Conservation (phyloP, 2,329 filamentous ascomycete species). For the Microsporum ferrugineum region DNA sequence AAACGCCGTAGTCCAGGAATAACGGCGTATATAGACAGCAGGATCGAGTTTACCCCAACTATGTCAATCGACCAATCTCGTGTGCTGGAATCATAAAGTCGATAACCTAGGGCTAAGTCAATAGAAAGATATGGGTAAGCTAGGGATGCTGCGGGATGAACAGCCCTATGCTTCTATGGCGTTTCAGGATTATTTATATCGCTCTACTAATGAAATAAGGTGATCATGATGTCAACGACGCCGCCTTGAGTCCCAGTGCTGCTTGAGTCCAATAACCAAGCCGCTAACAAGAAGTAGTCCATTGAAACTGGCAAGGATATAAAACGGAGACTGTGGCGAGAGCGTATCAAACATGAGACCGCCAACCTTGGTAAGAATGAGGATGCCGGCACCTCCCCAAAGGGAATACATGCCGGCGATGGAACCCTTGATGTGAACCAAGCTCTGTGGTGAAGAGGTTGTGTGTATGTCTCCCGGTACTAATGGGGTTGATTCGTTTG, state of each 20-base stretch:
- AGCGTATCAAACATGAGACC: slow-evolving; percentile 72
- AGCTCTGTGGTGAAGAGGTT: slow-evolving; percentile 17
- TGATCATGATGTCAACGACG: not conserved
- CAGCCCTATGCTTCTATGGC: not conserved
- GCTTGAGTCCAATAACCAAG: slow-evolving; percentile 13
- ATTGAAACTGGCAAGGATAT: slow-evolving; percentile 88
- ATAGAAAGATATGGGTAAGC: not conserved
- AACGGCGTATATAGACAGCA: not conserved
- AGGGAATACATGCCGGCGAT: slow-evolving; percentile 92
- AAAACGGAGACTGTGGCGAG: slow-evolving; percentile 72
- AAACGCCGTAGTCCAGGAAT: not conserved
- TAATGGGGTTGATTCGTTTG: slow-evolving; percentile 24
- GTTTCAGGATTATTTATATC: not conserved
- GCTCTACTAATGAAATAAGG: not conserved
- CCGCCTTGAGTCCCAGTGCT: slow-evolving; percentile 4
- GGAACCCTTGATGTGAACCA: slow-evolving; percentile 68
- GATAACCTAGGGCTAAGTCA: not conserved
- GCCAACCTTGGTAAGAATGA: slow-evolving; percentile 83
- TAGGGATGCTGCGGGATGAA: not conserved
- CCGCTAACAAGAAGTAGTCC: slow-evolving; percentile 48
- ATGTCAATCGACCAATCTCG: not conserved
- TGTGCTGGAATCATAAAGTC: not conserved
- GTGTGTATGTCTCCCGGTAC: slow-evolving; percentile 13
- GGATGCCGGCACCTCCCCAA: slow-evolving; percentile 77
- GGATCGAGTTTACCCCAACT: not conserved